Evolutionary conservation across 1,284 basidiomycete genomes (phyloP), one percentile per base, ranked within the genome.

Genomic region (Rhodotorula sp.): DNA sequence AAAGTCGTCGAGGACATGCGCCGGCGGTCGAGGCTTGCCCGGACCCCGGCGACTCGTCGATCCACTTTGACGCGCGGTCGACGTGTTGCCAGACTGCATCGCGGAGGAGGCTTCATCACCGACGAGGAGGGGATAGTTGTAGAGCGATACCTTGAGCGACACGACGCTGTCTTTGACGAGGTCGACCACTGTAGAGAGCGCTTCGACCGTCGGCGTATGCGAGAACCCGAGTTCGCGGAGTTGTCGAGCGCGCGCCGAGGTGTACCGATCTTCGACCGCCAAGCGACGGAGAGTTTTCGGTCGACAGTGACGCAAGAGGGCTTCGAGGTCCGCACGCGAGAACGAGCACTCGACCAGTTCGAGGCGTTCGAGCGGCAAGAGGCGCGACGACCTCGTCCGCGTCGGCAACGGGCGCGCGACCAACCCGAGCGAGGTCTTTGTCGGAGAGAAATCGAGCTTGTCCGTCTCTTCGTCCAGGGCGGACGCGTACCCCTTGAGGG

Each of bases 401-500:
- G 46, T 4, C 2, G 73, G 73, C 12, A 74, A 65, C 3, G 64
- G 73, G 0, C 68, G 58, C 15, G 69, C 62, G 10, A 21, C n/a
- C 1, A 48, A 47, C 18, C 65, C 67, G 14, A 18, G 16, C 10
- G 10, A 34, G 14, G 69, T 69, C 8, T 3, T n/a, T 2, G 56
- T 69, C 10, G 65, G 67, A 1, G 65, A 56, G 23, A 74, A 68
- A 39, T 62, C 54, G 56, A 74, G 69, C 29, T 39, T 20, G 14
- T 43, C 39, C 18, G 34, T 21, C 7, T 51, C 23, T 2, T 16
- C 51, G 39, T 26, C 15, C 56, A 34, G 3, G 0, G 61, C 31
- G 18, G 69, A 73, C 10, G 57, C 56, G 65, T 67, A 74, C 14
- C 65, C 65, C 31, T 62, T 69, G 54, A 71, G 29, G 15, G 54